Evolutionary conservation across 2,329 filamentous ascomycete species (phyloP).

Genomic region (Fusarium sp.): DNA sequence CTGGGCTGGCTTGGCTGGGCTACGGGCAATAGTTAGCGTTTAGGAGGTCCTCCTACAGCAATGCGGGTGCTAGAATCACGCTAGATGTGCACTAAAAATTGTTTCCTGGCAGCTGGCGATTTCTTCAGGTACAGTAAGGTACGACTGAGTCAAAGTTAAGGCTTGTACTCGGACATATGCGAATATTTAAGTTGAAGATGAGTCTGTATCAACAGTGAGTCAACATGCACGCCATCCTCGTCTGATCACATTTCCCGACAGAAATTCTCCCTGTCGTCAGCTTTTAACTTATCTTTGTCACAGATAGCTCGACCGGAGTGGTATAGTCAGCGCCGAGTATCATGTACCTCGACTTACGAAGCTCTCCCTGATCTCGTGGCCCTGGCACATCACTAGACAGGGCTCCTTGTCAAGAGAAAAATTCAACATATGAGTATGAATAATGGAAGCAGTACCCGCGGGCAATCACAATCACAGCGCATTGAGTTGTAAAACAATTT

Average conservation of each 20-base stretch:
- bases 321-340: slow-evolving; percentile 4
- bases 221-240: not conserved
- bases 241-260: not conserved
- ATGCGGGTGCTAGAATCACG: slow-evolving; percentile 38
- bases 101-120: slow-evolving; percentile 32
- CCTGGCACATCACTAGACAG: slow-evolving; percentile 31
- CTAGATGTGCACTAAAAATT: slow-evolving; percentile 37
- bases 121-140: slow-evolving; percentile 9
- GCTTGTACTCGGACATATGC: not conserved
- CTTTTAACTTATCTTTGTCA: not conserved
- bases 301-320: slow-evolving; percentile 10
- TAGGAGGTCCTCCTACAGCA: slow-evolving; percentile 11
- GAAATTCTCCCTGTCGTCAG: slow-evolving; percentile 3
- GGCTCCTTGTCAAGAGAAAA: slow-evolving; percentile 22
- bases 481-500: slow-evolving; percentile 6
- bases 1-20: slow-evolving; percentile 3
- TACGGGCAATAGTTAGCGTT: slow-evolving; percentile 19
- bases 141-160: not conserved
- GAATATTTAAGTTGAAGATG: slow-evolving; percentile 5
- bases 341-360: slow-evolving; percentile 28
- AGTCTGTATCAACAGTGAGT: not conserved
- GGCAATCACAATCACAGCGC: not conserved
- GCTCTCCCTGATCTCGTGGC: slow-evolving; percentile 26
- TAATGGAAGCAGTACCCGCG: not conserved
- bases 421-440: not conserved